A percentile compares a stretch with the other conserved stretches of the same genome.
Conservation (phyloP, 2,329 filamentous ascomycete genomes). For the Clarireedia sp. region DNA sequence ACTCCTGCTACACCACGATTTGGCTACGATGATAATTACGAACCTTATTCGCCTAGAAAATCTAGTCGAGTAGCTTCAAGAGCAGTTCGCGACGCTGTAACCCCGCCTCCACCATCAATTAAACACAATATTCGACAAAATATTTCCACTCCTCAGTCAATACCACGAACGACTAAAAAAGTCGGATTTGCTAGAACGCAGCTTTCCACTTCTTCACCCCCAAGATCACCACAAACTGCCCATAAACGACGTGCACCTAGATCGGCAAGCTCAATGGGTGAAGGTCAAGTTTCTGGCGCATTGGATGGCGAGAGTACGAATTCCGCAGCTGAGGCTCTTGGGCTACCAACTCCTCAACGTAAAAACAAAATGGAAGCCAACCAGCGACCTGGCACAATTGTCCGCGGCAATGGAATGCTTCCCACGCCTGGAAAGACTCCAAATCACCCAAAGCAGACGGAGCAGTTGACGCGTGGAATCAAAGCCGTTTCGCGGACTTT, state of each 20-base stretch:
- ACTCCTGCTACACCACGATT: slow-evolving; percentile 63
- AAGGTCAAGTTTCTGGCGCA: slow-evolving; percentile 39
- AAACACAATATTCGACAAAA: slow-evolving; percentile 31
- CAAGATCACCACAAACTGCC: slow-evolving; percentile 24
- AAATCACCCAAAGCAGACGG: slow-evolving; percentile 49
- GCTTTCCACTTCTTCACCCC: slow-evolving; percentile 12
- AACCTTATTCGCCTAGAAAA: slow-evolving; percentile 65
- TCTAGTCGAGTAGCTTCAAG: slow-evolving; percentile 57
- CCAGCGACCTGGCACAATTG: slow-evolving; percentile 12
- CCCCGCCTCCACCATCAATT: slow-evolving; percentile 41
- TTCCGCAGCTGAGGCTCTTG: slow-evolving; percentile 32
- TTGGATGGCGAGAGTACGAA: slow-evolving; percentile 38
- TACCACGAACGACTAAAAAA: slow-evolving; percentile 14
- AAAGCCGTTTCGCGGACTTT: slow-evolving; percentile 51
- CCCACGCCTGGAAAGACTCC: slow-evolving; percentile 75
- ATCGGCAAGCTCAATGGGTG: slow-evolving; percentile 35
- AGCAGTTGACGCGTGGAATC: slow-evolving; percentile 43
- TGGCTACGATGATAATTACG: slow-evolving; percentile 60
- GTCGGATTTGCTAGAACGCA: slow-evolving; percentile 16
- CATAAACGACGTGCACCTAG: slow-evolving; percentile 20
- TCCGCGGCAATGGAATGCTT: slow-evolving; percentile 46
- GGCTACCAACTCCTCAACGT: slow-evolving; percentile 17
- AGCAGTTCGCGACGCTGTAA: slow-evolving; percentile 40
- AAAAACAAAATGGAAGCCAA: slow-evolving; percentile 21
- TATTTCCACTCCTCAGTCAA: slow-evolving; percentile 18